Evolutionary conservation across 805 yeast species (phyloP).

Genomic region (Barnettozyma siamensis): DNA sequence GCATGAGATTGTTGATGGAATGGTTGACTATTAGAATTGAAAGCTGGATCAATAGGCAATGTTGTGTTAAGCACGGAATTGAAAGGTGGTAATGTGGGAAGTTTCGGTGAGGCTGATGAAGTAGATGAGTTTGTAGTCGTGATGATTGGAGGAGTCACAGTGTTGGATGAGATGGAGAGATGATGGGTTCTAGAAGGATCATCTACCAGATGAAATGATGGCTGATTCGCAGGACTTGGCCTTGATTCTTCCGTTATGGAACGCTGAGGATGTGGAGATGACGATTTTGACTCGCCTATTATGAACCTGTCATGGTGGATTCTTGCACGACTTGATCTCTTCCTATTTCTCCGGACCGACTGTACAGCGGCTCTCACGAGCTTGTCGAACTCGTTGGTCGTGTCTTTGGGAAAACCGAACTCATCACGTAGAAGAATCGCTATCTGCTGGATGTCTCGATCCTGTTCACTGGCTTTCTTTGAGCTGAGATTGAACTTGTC

Average conservation of each 20-base stretch:
- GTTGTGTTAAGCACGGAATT: conserved; percentile 3
- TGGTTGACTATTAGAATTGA: conserved; percentile 11
- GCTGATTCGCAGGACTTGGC: no score
- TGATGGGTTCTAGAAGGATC: no score
- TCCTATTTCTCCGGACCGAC: conserved; percentile 83
- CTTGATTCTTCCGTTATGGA: no score
- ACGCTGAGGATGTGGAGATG: not conserved
- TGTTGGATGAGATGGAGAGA: no score
- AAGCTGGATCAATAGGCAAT: conserved; percentile 5
- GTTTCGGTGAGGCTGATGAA: conserved; percentile 4
- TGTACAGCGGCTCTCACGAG: conserved; percentile 92
- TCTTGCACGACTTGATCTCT: conserved; percentile 40
- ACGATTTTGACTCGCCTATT: conserved; percentile 11
- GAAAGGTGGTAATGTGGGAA: conserved; percentile 5
- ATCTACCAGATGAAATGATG: not conserved
- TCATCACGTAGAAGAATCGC: conserved; percentile 75
- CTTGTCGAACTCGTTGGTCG: conserved; percentile 74
- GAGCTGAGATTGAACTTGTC: conserved; percentile 57
- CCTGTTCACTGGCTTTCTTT: conserved; percentile 91
- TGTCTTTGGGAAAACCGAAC: conserved; percentile 58
- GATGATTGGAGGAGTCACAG: not conserved
- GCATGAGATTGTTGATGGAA: conserved; percentile 11
- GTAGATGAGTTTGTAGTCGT: conserved; percentile 1
- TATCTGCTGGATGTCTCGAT: conserved; percentile 68
- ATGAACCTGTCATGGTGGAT: conserved; percentile 19